phyloP scores from a whole-genome alignment of 768 basidiomycete genomes.

The Tylopilus felleus region DNA sequence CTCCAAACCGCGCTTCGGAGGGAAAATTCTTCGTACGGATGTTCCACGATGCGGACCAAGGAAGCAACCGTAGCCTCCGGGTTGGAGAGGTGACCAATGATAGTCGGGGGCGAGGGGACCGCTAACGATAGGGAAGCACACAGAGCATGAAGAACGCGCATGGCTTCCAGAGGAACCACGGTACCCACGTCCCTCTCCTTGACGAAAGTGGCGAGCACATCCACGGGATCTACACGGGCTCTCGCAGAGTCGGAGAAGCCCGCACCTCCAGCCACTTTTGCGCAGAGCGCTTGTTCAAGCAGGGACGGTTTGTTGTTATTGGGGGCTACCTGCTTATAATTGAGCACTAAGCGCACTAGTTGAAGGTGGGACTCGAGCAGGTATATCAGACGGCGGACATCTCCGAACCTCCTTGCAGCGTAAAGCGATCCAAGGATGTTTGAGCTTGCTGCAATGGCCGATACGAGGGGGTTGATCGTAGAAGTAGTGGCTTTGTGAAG shows the following conservation, averaged over 20 bases:
- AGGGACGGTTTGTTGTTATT: slow-evolving; percentile 51
- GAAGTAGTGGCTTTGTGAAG: slow-evolving; percentile 74
- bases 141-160: slow-evolving; percentile 63
- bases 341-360: slow-evolving; percentile 59
- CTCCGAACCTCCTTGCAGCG: slow-evolving; percentile 60
- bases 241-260: slow-evolving; percentile 42
- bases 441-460: slow-evolving; percentile 60
- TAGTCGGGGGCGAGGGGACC: slow-evolving; percentile 63
- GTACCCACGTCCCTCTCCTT: slow-evolving; percentile 60
- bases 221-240: slow-evolving; percentile 64
- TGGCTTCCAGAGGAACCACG: slow-evolving; percentile 61
- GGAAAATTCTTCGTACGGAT: slow-evolving; percentile 74
- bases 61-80: slow-evolving; percentile 67
- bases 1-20: slow-evolving; percentile 80
- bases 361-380: slow-evolving; percentile 66
- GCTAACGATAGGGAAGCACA: slow-evolving; percentile 60
- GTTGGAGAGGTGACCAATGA: slow-evolving; percentile 74
- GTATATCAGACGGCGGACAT: slow-evolving; percentile 63
- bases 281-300: slow-evolving; percentile 74
- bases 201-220: slow-evolving; percentile 67
- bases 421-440: slow-evolving; percentile 59
- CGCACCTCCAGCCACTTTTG: slow-evolving; percentile 51
- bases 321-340: slow-evolving; percentile 53
- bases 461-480: slow-evolving; percentile 77
- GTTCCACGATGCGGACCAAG: slow-evolving; percentile 68